Base-by-base conservation (phyloP, 2,329 filamentous ascomycete species). In the Microcyclospora tardicrescens region DNA sequence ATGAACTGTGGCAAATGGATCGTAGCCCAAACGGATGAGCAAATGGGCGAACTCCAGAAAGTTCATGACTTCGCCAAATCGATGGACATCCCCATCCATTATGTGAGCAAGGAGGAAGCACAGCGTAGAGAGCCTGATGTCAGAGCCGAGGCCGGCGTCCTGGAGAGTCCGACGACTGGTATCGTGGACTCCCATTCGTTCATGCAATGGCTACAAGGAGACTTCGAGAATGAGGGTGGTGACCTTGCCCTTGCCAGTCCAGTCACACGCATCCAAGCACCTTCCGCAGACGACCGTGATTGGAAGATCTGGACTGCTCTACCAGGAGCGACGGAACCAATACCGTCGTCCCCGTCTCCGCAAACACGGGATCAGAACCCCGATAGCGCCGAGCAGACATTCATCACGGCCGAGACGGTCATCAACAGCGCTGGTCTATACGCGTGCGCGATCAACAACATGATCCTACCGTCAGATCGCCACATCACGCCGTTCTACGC, bases 1-100 rank as follows among this genome's bases (percentile, higher is more conserved):
- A 70, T 70, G 38, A 80, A 80, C 56, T 82, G 77, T 16, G 86
- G 86, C 43, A 96, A 95, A 66, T 95, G 89, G 87, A 82, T 96
- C 52, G 83, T 96, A 1, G 89, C 89, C 1, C 91, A 96, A 65
- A 81, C 77, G 37, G 68, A 69, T 1, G 64, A 63, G 34, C 84
- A 96, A 65, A 71, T 74, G 56, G 69, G 65, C n/a, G 75, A 75
- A 2, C 33, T 73, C 73, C 61, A 77, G 48, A 66, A 67, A 33
- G 59, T 76, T 0, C 70, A 78, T 53, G 59, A 64, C 1, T 72
- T 74, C 43, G 67, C 73, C 2, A 61, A 63, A 33, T 54, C 56
- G 6, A 66, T 79, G 33, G 68, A 64, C 13, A 80, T 93, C 0
- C 84, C 85, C 1, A 81, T 80, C 28, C 68, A 76, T 6, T 91